phyloP scores from a whole-genome alignment of 2,329 filamentous ascomycete species.

The Neofusicoccum parvum region DNA sequence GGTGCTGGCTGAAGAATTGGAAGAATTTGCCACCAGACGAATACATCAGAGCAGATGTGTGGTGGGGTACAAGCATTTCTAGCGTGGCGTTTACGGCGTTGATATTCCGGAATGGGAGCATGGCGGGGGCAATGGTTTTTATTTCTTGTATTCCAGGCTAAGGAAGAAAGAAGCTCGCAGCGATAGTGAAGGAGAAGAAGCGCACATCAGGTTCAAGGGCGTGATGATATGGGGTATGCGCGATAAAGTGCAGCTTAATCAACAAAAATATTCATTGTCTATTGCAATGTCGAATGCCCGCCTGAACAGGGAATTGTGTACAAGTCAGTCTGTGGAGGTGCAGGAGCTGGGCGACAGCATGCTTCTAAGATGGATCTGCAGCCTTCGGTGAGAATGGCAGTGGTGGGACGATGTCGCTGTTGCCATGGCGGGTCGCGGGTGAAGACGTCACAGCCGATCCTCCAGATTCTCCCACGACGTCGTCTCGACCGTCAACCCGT shows the following conservation, averaged over 20 bases:
- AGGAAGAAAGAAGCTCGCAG: background rate
- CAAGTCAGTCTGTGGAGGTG: no score
- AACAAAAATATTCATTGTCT: no score
- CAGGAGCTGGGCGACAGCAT: no score
- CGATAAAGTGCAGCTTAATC: no score
- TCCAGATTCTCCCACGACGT: slow-evolving; percentile 60
- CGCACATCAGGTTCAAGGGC: background rate
- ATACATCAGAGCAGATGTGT: background rate
- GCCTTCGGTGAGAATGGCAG: no score
- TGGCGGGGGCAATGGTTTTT: background rate
- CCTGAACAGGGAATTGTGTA: no score
- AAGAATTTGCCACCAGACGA: background rate
- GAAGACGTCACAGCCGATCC: slow-evolving; percentile 26
- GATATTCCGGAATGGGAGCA: background rate
- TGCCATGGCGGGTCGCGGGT: no score
- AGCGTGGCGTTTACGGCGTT: slow-evolving; percentile 45
- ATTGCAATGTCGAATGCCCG: no score
- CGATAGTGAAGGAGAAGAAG: background rate
- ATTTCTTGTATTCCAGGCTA: background rate
- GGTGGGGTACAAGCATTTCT: slow-evolving; percentile 24
- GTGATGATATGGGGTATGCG: no score
- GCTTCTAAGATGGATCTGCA: no score
- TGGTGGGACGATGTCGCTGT: no score
- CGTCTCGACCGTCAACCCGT: slow-evolving; percentile 62
- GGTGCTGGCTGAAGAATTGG: no score